Evolutionary conservation across 768 basidiomycete genomes (phyloP).

Genomic region (Boletus sp.): DNA sequence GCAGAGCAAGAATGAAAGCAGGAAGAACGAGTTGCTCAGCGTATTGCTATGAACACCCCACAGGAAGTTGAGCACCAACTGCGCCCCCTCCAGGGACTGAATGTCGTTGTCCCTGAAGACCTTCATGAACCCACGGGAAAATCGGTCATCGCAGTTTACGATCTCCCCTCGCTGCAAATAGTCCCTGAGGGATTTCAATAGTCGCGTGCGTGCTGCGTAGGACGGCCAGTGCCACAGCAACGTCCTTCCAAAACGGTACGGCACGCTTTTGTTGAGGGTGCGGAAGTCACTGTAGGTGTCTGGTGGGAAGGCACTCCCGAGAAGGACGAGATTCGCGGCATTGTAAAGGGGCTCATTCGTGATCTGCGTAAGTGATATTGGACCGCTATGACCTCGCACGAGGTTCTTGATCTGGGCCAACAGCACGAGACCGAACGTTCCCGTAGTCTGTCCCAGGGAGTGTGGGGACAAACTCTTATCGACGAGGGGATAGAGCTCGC

Average conservation of each 20-base stretch:
- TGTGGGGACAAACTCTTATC: conserved; percentile 17
- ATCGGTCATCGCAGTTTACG: neutral
- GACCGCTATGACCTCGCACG: neutral
- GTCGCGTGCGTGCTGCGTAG: conserved; percentile 10
- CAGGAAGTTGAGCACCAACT: conserved; percentile 20
- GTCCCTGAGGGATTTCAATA: conserved; percentile 4
- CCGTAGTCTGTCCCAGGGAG: conserved; percentile 11
- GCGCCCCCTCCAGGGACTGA: conserved; percentile 16
- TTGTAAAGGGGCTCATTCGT: conserved; percentile 18
- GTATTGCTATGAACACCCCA: conserved; percentile 24
- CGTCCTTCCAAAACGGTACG: conserved; percentile 15
- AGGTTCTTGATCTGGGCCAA: conserved; percentile 13
- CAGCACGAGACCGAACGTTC: conserved; percentile 9
- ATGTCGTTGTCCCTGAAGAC: conserved; percentile 19
- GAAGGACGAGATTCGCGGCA: conserved; percentile 17
- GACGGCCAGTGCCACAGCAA: conserved; percentile 17
- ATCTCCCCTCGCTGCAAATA: conserved; percentile 16
- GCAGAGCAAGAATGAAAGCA: conserved; percentile 36
- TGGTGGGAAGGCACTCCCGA: conserved; percentile 19
- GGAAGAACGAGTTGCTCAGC: conserved; percentile 19
- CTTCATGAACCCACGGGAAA: conserved; percentile 15
- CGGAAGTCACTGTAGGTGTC: conserved; percentile 23
- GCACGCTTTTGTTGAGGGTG: conserved; percentile 16
- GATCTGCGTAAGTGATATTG: conserved; percentile 18
- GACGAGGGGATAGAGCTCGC: conserved; percentile 20